Conservation (phyloP, 345 rosid genomes). For the Toxicodendron radicans region DNA sequence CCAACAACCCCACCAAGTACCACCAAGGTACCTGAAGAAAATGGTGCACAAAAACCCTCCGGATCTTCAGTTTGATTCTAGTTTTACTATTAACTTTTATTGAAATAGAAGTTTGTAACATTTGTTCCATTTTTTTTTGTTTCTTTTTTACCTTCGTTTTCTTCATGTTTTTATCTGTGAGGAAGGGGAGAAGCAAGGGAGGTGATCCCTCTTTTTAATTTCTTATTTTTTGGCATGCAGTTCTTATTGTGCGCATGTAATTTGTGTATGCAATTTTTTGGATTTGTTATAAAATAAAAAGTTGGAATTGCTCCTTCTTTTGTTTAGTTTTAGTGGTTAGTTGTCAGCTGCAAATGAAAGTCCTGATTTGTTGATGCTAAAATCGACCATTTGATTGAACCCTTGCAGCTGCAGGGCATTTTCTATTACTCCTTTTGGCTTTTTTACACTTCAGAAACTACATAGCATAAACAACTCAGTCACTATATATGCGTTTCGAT, state of each 20-base stretch:
- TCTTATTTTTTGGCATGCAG: conserved; percentile 1
- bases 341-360: background rate
- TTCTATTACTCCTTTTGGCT: too few relatives aligned
- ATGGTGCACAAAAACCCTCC: conserved; percentile 24
- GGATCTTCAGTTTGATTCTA: conserved; percentile 19
- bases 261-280: conserved; percentile 12
- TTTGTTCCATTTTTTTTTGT: background rate
- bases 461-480: too few relatives aligned
- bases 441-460: too few relatives aligned
- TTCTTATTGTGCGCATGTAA: conserved; percentile 17
- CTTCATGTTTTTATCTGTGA: conserved; percentile 10
- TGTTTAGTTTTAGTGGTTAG: background rate
- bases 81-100: background rate
- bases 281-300: conserved; percentile 23
- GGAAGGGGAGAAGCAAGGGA: conserved; percentile 5
- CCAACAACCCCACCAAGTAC: conserved; percentile 8
- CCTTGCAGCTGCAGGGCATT: background rate
- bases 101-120: conserved; percentile 12
- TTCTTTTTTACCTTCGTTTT: background rate
- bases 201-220: background rate
- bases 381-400: too few relatives aligned
- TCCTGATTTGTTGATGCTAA: too few relatives aligned
- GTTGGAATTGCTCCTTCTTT: background rate
- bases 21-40: conserved; percentile 14
- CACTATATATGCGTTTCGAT: too few relatives aligned